Percentiles rank a stretch among this genome's conserved stretches.
Evolutionary conservation across 2,329 filamentous ascomycete species (phyloP).

Genomic region (Tolypocladium endophyticum): DNA sequence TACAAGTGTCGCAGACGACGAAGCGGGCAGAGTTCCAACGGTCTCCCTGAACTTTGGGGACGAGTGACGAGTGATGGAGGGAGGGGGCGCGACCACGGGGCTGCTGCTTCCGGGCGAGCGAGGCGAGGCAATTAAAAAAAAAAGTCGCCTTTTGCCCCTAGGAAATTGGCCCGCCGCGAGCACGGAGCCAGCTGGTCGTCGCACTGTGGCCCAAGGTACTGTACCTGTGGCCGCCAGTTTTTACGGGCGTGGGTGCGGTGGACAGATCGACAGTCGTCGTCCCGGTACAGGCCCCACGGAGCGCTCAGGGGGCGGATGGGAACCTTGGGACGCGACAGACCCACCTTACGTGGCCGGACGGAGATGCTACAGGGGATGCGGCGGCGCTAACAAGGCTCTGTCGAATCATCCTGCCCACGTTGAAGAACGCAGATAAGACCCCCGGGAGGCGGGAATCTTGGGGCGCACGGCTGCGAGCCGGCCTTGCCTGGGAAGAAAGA

Average conservation of each 20-base stretch:
- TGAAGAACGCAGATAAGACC: constrained; percentile 8
- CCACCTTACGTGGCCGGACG: neutral
- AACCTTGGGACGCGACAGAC: neutral
- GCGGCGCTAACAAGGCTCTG: constrained; percentile 6
- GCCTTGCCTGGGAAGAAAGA: neutral
- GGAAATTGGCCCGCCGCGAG: constrained; percentile 15
- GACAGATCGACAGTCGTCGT: neutral
- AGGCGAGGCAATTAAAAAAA: constrained; percentile 21
- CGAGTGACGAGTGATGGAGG: neutral
- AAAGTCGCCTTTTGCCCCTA: constrained; percentile 6
- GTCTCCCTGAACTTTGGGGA: neutral
- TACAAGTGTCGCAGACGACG: neutral
- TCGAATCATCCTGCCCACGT: constrained; percentile 24
- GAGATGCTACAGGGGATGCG: neutral
- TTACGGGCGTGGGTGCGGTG: neutral
- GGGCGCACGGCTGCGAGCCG: neutral
- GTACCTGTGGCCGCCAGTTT: neutral
- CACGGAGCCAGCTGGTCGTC: constrained; percentile 5
- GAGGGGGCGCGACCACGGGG: neutral
- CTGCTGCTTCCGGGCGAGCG: constrained; percentile 4
- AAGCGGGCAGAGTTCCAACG: constrained; percentile 1
- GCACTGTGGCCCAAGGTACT: neutral
- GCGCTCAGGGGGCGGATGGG: neutral
- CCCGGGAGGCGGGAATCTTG: neutral
- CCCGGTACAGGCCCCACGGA: neutral